Percentiles rank a stretch among this genome's conserved stretches.
phyloP scores from a whole-genome alignment of 148 eudicot species.

The Cornus kousa region DNA sequence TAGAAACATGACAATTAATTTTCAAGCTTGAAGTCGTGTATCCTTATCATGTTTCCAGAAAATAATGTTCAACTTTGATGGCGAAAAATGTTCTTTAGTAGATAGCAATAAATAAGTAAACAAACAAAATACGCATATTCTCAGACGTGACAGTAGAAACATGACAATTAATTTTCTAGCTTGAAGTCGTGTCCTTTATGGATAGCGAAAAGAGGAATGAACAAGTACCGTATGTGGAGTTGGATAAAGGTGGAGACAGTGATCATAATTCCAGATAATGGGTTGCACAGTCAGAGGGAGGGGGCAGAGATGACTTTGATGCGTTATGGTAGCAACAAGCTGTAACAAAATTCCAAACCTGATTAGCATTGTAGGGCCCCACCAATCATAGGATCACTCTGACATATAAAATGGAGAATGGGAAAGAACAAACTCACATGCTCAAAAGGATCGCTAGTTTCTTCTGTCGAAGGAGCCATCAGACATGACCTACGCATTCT shows the following conservation, averaged over 20 bases:
- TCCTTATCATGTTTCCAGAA: not conserved
- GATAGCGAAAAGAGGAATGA: not conserved
- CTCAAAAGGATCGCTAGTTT: slow-evolving; percentile 88
- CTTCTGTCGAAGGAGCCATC: slow-evolving; percentile 76
- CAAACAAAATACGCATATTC: no score
- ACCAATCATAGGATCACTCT: not conserved
- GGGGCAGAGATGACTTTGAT: slow-evolving; percentile 96
- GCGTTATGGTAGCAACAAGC: slow-evolving; percentile 96
- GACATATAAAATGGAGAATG: not conserved
- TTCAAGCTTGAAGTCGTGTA: not conserved
- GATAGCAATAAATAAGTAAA: no score
- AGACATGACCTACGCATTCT: slow-evolving; percentile 93
- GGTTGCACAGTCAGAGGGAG: slow-evolving; percentile 85
- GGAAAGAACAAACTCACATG: slow-evolving; percentile 55
- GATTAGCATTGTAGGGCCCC: not conserved
- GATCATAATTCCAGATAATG: slow-evolving; percentile 89
- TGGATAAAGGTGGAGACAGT: slow-evolving; percentile 88
- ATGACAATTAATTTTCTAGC: not conserved
- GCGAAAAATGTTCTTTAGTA: no score
- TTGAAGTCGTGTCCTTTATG: not conserved
- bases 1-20: not conserved
- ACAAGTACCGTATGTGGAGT: slow-evolving; percentile 79
- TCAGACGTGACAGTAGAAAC: no score
- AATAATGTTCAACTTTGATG: not conserved
- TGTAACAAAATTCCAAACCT: slow-evolving; percentile 32